Base-by-base conservation (phyloP, 495 filamentous ascomycete species). In the Aspergillus biplanus region DNA sequence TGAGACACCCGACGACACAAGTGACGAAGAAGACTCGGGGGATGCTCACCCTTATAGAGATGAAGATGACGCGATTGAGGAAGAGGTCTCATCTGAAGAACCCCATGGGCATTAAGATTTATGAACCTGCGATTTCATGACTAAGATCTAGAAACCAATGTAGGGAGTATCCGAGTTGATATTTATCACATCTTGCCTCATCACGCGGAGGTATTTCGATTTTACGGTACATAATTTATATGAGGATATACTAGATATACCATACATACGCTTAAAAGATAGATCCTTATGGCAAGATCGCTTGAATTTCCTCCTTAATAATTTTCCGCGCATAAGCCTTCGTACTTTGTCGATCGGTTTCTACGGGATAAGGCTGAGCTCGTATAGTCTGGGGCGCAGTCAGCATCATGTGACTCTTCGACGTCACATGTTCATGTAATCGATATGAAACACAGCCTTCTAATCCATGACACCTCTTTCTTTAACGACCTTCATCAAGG, bases 1-100 rank as follows among this genome's bases (percentile, higher is more conserved):
- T 13, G 70, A 64, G 12, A 65, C 44, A 6, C 56, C 58, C 3
- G 76, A 75, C 13, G 74, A 78, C 35, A 62, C 71, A 7, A 80
- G 69, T 7, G 78, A 81, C 27, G 78, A 81, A 7, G 78, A 80
- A 27, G 69, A 71, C 7, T 52, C 66, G 0, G 63, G 34, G 4
- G 65, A 63, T 31, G 52, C 57, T 7, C 52, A 56, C n/a, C 44
- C 58, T 1, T 70, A 62, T 18, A 61, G n/a, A 32, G 69, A 67
- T 52, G 33, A 11, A 12, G 59, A 63, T 12, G 47, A 65, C 58
- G 44, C 62, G 7, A 65, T 70, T 35, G 63, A 58, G 35, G 68
- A 70, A 37, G 68, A 70, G 54, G 31, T 53, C 33, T 61, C 64
- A 0, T 67, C 46, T 5, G 52, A 63, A 32, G 61, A 63, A 15